Base-by-base conservation (phyloP, 495 filamentous ascomycete species). In the Letharia columbiana region DNA sequence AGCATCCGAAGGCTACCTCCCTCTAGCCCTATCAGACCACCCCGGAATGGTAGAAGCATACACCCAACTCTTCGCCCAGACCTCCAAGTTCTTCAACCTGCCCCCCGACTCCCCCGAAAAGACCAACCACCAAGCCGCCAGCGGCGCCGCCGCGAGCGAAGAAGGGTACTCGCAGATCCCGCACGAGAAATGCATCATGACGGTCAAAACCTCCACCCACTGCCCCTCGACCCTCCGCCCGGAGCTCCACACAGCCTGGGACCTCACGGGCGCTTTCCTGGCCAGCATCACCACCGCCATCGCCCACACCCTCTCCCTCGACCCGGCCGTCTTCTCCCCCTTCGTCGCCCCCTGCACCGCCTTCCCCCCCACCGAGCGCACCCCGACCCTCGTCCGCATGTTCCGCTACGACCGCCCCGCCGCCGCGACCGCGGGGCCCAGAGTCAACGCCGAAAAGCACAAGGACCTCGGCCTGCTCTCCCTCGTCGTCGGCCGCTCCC, bases 161-260 rank as follows among this genome's bases (percentile, higher is more conserved):
- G 68, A 68, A 65, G 68, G 68, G 57, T 70, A 68, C 62, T 70
- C 66, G 42, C 45, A 65, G 28, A 67, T 70, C 62, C 62, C 66
- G 3, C 11, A n/a, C 28, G 68, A 70, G 58, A 70, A 70, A 60
- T 67, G 39, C 31, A 70, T 70, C 40, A 44, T 70, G 15, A 70
- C 68, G 7, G 68, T 64, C 31, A 64, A 61, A 31, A 70, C 68
- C 20, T 52, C 62, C 0, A 31, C 17, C 7, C 62, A 33, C 54
- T 70, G 61, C 41, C 68, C 68, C 1, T 28, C 60, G 15, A 10
- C 42, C 20, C 42, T 70, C 7, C 66, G 15, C 11, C 37, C 37
- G 5, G 40, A 50, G 1, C 52, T 66, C 35, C 37, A 65, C 31
- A 59, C 40, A 42, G 66, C 66, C 13, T 70, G 68, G 68, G 28